phyloP scores from a whole-genome alignment of 768 basidiomycete genomes.

The Rhodotorula graminis region DNA sequence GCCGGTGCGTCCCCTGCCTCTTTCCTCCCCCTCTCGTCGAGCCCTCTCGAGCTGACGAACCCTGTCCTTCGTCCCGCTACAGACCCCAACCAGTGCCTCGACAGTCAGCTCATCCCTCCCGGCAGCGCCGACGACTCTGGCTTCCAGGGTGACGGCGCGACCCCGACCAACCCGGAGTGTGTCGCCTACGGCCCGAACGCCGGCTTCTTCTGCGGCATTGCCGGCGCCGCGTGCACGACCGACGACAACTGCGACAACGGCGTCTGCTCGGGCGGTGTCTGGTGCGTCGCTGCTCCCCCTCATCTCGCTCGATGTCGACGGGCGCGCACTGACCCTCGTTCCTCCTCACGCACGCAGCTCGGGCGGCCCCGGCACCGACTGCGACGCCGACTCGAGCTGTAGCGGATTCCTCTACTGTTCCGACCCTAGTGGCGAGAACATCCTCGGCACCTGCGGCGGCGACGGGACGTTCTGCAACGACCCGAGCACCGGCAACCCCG shows the following conservation, averaged over 20 bases:
- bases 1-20: neutral
- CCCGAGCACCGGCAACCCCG: neutral
- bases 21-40: neutral
- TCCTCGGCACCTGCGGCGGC: slow-evolving; percentile 12
- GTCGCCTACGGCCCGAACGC: neutral
- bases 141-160: slow-evolving; percentile 3
- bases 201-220: slow-evolving; percentile 30
- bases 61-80: neutral
- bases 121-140: neutral
- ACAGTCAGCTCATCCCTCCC: slow-evolving; percentile 9
- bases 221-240: slow-evolving; percentile 9
- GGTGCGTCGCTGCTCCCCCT: neutral
- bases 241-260: slow-evolving; percentile 25
- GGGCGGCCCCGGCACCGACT: neutral
- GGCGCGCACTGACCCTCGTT: neutral
- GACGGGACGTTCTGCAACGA: slow-evolving; percentile 19
- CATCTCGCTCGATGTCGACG: neutral
- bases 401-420: slow-evolving; percentile 25
- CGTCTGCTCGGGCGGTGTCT: neutral
- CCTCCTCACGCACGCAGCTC: neutral
- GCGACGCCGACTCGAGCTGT: slow-evolving; percentile 13
- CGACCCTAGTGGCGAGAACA: neutral
- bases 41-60: neutral
- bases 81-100: slow-evolving; percentile 20
- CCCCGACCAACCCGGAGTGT: slow-evolving; percentile 14